These are phyloP conservation scores for Inosperma sp. DNA, from an alignment of 768 basidiomycete genomes.

Conservation along the genomic window DNA sequence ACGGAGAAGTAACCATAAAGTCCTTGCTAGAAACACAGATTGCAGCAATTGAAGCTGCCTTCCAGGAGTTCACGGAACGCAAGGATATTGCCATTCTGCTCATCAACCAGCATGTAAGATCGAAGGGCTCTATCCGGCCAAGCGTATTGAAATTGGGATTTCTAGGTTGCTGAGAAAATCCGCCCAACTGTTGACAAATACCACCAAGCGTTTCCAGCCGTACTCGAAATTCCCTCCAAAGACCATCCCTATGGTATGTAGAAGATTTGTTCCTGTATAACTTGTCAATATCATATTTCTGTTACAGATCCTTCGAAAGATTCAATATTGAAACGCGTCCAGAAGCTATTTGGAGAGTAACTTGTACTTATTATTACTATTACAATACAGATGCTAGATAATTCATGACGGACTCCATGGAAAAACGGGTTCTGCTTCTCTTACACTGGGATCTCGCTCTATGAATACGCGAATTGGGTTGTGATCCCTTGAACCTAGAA, in stretches of 20 bases:
- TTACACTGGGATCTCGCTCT: slow-evolving; percentile 58
- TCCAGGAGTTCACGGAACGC: slow-evolving; percentile 91
- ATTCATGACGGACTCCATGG: slow-evolving; percentile 52
- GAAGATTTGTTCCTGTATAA: slow-evolving; percentile 26
- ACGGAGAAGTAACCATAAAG: not conserved
- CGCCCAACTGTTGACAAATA: slow-evolving; percentile 93
- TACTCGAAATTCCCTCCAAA: slow-evolving; percentile 97
- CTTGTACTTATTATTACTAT: slow-evolving; percentile 2
- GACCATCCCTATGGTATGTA: slow-evolving; percentile 97
- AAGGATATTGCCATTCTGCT: slow-evolving; percentile 94
- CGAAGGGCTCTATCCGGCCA: not conserved
- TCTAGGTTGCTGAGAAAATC: slow-evolving; percentile 94
- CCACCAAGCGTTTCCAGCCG: slow-evolving; percentile 91
- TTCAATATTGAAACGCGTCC: slow-evolving; percentile 91
- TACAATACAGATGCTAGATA: slow-evolving; percentile 13
- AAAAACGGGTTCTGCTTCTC: slow-evolving; percentile 68
- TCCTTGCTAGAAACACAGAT: slow-evolving; percentile 76
- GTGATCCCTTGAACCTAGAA: slow-evolving; percentile 54
- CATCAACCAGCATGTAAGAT: slow-evolving; percentile 87
- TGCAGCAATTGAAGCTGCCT: slow-evolving; percentile 84
- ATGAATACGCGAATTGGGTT: slow-evolving; percentile 67
- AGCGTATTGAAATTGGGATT: slow-evolving; percentile 1
- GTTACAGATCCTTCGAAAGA: slow-evolving; percentile 87
- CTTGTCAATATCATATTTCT: not conserved
- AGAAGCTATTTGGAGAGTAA: slow-evolving; percentile 93